Base-by-base conservation (phyloP, 2,329 filamentous ascomycete species). In the Chaetomiaceae sp. region DNA sequence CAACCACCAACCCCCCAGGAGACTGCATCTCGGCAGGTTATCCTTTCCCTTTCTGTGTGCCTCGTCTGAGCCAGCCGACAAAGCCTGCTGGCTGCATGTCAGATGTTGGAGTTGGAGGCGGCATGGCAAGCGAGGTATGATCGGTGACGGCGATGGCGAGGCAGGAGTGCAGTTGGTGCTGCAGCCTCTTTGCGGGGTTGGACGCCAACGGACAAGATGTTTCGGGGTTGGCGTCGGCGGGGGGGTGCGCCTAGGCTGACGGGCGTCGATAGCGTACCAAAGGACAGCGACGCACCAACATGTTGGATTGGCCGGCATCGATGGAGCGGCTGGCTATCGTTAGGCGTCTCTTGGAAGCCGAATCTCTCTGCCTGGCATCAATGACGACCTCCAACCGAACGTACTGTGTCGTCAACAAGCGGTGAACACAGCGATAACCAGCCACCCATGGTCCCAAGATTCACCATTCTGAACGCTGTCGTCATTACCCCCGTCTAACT, bases 401-500 rank as follows among this genome's bases (percentile, higher is more conserved):
- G 25, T 27, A 27, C 9, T 9, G 25, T 11, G 17, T 9, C 14
- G 17, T 19, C 12, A 37, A 27, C 31, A 46, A 23, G 44, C 20
- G 43, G 31, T 25, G n/a, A 34, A 17, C 7, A 37, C 2, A 45
- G 19, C 19, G 22, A 23, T 23, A 22, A 23, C 17, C 7, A 3
- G 17, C 20, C 15, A 23, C 7, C 14, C 31, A 31, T 12, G 8
- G 23, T 15, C n/a, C 34, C 7, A 3, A 31, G n/a, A 6, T 31
- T 31, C 27, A 31, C 27, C n/a, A n/a, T n/a, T n/a, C n/a, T n/a
- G n/a, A 31, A 11, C 8, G 27, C 27, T 31, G 27, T 6, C 27
- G 44, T 25, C n/a, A 20, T n/a, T n/a, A n/a, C n/a, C n/a, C n/a
- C n/a, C n/a, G 37, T 19, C 60, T 58, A 65, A 48, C 56, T 64